phyloP scores from a whole-genome alignment of 2,329 filamentous ascomycete species.

The Elsinoe australis region DNA sequence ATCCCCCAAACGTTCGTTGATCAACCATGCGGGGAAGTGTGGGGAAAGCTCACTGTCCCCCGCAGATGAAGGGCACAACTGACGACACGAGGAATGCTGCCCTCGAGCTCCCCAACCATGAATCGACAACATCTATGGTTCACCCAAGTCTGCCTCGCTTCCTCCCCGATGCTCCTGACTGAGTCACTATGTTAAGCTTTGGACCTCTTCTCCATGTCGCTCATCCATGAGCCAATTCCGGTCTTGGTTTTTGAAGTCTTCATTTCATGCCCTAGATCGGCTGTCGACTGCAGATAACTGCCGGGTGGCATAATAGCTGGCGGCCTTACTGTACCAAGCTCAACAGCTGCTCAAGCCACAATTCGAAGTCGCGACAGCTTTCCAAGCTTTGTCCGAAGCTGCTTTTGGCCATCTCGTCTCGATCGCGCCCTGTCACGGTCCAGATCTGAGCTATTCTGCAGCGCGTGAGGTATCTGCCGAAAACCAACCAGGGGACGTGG shows the following conservation, averaged over 20 bases:
- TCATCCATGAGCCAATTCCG: slow-evolving; percentile 2
- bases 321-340: slow-evolving; percentile 1
- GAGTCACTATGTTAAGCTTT: not conserved
- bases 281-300: not conserved
- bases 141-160: slow-evolving; percentile 2
- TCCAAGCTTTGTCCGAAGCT: slow-evolving; percentile 2
- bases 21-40: slow-evolving; percentile 6
- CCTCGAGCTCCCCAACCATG: too few species aligned
- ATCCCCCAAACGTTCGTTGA: slow-evolving; percentile 2
- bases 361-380: not conserved
- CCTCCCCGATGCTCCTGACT: not conserved
- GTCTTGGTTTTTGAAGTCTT: not conserved
- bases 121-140: not conserved
- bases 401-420: not conserved
- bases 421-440: slow-evolving; percentile 8
- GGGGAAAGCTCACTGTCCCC: not conserved
- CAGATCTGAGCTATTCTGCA: not conserved
- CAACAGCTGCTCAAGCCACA: not conserved
- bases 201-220: not conserved
- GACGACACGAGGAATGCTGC: too few species aligned
- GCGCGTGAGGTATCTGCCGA: slow-evolving; percentile 4
- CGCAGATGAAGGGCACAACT: not conserved
- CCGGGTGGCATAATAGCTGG: not conserved
- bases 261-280: not conserved
- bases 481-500: slow-evolving; percentile 9